Percentiles rank a stretch among this genome's conserved stretches.
Conservation (phyloP, 2,329 filamentous ascomycete species). For the Aureobasidium sp. region DNA sequence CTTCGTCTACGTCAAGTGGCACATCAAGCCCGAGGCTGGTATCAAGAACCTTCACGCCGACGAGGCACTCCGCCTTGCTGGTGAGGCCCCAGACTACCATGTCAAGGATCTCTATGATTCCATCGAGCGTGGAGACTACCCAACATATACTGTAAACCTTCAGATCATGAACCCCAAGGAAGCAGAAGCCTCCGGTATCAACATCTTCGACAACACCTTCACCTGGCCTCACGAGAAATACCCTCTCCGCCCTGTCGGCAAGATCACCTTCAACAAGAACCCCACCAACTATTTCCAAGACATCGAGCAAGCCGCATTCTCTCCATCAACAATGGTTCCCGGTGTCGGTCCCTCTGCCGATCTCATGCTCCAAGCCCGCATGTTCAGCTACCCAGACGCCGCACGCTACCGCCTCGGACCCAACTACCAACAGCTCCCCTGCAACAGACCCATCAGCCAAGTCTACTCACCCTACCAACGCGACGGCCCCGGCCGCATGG, state of each 20-base stretch:
- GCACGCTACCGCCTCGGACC: constrained; percentile 41
- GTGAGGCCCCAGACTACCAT: constrained; percentile 33
- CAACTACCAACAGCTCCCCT: constrained; percentile 41
- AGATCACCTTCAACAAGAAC: constrained; percentile 47
- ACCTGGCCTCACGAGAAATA: constrained; percentile 47
- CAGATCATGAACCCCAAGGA: constrained; percentile 50
- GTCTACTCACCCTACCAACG: constrained; percentile 30
- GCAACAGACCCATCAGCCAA: constrained; percentile 18
- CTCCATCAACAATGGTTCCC: constrained; percentile 57
- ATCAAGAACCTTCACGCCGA: constrained; percentile 38
- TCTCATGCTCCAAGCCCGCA: constrained; percentile 54
- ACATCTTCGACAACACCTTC: constrained; percentile 53
- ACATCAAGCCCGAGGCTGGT: constrained; percentile 44
- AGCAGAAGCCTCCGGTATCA: constrained; percentile 41
- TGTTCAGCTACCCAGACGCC: constrained; percentile 57
- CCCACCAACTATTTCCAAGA: constrained; percentile 62
- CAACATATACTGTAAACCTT: constrained; percentile 47
- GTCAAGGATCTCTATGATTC: constrained; percentile 37
- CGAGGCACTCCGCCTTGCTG: constrained; percentile 31
- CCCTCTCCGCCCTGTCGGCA: constrained; percentile 44
- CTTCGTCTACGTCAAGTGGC: constrained; percentile 45
- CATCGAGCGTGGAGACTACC: constrained; percentile 41
- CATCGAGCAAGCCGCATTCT: constrained; percentile 62
- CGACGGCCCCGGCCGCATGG: constrained; percentile 31
- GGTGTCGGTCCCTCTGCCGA: constrained; percentile 58